Conservation (phyloP, 2,329 filamentous ascomycete species). For the Sporothrix humicola region DNA sequence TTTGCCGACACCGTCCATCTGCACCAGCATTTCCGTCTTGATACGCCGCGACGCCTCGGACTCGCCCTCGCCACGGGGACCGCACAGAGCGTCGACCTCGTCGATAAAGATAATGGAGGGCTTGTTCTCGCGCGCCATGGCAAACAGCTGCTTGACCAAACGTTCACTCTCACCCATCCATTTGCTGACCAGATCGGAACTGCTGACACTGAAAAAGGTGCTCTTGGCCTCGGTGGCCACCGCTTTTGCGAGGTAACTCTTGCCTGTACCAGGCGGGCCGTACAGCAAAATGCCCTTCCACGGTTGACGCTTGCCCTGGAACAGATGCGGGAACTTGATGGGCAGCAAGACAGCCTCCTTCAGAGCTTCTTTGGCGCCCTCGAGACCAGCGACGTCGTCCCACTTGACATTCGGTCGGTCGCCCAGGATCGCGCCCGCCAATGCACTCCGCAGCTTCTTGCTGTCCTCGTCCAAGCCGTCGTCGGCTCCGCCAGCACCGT, state of each 20-base stretch:
- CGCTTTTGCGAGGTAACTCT: constrained; percentile 95
- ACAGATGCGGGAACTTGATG: constrained; percentile 97
- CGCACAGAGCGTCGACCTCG: constrained; percentile 83
- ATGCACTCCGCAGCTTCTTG: constrained; percentile 91
- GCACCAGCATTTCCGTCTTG: constrained; percentile 97
- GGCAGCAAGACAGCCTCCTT: constrained; percentile 98
- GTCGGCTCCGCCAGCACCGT: constrained; percentile 67
- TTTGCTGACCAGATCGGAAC: constrained; percentile 95
- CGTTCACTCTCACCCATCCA: constrained; percentile 99
- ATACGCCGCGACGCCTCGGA: constrained; percentile 96
- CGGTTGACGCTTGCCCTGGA: constrained; percentile 92
- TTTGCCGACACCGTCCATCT: constrained; percentile 98
- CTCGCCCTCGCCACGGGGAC: constrained; percentile 90
- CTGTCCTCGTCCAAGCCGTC: constrained; percentile 81
- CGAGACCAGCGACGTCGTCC: constrained; percentile 96
- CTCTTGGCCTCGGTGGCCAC: constrained; percentile 98
- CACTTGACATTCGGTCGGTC: constrained; percentile 96
- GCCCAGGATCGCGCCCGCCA: constrained; percentile 89
- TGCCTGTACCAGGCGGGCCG: constrained; percentile 94
- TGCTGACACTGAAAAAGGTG: constrained; percentile 98
- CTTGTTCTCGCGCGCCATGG: constrained; percentile 97
- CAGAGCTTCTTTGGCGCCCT: constrained; percentile 91
- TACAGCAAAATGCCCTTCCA: constrained; percentile 99
- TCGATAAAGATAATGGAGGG: constrained; percentile 75
- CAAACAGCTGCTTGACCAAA: constrained; percentile 96